These are phyloP conservation scores for Calonectria pteridis DNA, from an alignment of 2,329 filamentous ascomycete genomes.

Conservation along the genomic window DNA sequence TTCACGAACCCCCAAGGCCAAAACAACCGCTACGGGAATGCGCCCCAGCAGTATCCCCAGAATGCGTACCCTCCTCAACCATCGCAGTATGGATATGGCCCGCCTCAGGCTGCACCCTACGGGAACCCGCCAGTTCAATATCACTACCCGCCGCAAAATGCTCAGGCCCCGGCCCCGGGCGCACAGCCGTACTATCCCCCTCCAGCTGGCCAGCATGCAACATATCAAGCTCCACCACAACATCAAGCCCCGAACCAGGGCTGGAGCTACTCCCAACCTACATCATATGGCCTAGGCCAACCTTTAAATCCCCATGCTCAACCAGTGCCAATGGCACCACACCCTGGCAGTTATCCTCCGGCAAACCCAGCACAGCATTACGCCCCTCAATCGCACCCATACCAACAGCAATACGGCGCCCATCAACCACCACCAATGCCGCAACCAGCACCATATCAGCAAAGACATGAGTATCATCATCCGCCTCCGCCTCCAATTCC, in stretches of 20 bases:
- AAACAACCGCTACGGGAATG: neutral
- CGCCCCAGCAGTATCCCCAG: neutral
- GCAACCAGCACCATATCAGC: neutral
- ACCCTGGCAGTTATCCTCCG: neutral
- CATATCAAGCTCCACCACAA: constrained; percentile 24
- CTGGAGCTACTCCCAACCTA: constrained; percentile 14
- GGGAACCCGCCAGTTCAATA: constrained; percentile 22
- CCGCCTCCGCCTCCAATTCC: neutral
- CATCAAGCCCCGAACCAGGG: constrained; percentile 5
- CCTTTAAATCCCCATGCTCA: constrained; percentile 3
- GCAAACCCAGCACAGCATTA: constrained; percentile 18
- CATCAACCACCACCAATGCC: constrained; percentile 1
- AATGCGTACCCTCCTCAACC: neutral
- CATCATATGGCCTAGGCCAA: constrained; percentile 3
- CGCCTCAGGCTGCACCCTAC: constrained; percentile 16
- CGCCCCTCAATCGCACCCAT: neutral
- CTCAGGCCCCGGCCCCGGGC: neutral
- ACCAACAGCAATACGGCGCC: constrained; percentile 6
- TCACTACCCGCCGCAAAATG: constrained; percentile 20
- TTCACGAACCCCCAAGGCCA: neutral
- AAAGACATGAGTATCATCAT: neutral
- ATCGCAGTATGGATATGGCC: neutral
- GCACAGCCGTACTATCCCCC: constrained; percentile 25
- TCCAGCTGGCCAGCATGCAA: constrained; percentile 6
- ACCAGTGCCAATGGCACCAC: neutral